Base-by-base conservation (phyloP, 164 flowering plant species). In the Aristolochia californica region DNA sequence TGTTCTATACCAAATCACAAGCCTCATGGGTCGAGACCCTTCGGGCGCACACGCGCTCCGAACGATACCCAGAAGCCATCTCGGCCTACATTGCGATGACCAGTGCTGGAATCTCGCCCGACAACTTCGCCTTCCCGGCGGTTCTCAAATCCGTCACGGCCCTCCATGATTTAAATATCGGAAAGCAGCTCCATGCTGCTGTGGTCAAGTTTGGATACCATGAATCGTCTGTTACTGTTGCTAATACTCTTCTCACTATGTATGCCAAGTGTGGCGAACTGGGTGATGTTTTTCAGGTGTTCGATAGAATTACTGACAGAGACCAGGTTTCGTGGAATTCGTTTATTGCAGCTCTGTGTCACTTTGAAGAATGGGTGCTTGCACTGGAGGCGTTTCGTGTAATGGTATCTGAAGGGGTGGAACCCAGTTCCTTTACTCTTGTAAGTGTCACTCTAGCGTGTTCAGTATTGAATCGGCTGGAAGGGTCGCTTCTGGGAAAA, bases 241-340 rank as follows among this genome's bases (percentile, higher is more conserved):
- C 80, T 7, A 89, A 86, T 60, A 71, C 95, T 16, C 77, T 89
- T 40, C 53, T 88, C 3, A 65, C 79, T 48, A 56, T 86, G 77
- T 86, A 86, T 48, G 85, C 80, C 24, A 80, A 78, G 57, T 84
- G 88, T 55, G 86, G 82, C 2, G 72, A 70, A 14, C 23, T 78
- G 14, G 63, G 70, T 0, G 80, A 77, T 56, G 90, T 66, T 1
- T 30, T 55, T 59, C 68, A 67, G 60, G 72, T 83, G 90, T 88
- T 88, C 43, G 90, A 79, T 11, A 73, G 74, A 78, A 86, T 84
- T 43, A 51, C 71, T 63, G 70, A 73, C 2, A 78, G 70, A 68
- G 86, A 88, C 62, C 78, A 82, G 44, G 90, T 88, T 25, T 80
- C 93, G 10, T 88, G 96, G 91, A 88, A 83, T 70, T 82, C 86